These are phyloP conservation scores for Sclerotiophoma versabilis DNA, from an alignment of 2,329 filamentous ascomycete species.

Conservation along the genomic window DNA sequence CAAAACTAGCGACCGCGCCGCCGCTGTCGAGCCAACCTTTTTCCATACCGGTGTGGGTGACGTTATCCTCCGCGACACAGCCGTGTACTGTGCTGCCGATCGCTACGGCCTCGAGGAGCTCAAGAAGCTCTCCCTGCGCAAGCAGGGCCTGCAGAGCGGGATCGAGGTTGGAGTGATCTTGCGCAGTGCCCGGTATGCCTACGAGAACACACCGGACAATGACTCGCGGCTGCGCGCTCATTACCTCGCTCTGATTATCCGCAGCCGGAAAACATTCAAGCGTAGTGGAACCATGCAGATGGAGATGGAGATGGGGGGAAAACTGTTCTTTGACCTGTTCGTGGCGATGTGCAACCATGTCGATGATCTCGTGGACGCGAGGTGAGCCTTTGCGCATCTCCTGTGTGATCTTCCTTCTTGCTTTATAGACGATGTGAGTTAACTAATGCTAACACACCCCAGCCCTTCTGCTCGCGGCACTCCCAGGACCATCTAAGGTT, in stretches of 20 bases:
- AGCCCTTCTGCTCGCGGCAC: constrained; percentile 33
- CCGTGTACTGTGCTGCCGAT: constrained; percentile 91
- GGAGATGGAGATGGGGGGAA: constrained; percentile 94
- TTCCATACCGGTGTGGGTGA: constrained; percentile 77
- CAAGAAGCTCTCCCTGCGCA: constrained; percentile 88
- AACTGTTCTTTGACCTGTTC: constrained; percentile 98
- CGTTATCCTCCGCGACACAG: constrained; percentile 86
- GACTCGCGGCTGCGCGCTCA: constrained; percentile 94
- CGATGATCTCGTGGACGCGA: constrained; percentile 90
- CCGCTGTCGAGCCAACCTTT: constrained; percentile 73
- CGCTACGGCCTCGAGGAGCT: constrained; percentile 91
- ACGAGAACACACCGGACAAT: constrained; percentile 91
- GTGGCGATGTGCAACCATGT: constrained; percentile 98
- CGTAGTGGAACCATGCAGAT: constrained; percentile 97
- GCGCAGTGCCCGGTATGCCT: constrained; percentile 91
- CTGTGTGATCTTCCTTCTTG: constrained; percentile 6
- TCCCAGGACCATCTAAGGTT: constrained; percentile 37
- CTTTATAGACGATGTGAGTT: constrained; percentile 14
- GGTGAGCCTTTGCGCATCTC: constrained; percentile 51
- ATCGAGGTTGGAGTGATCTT: constrained; percentile 93
- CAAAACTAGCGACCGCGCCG: constrained; percentile 64
- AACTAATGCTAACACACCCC: constrained; percentile 20
- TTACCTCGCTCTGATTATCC: constrained; percentile 96
- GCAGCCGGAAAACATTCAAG: constrained; percentile 97
- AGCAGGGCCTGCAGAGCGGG: constrained; percentile 91